phyloP scores from a whole-genome alignment of 2,329 filamentous ascomycete genomes.

The Sarocladium kiliense region DNA sequence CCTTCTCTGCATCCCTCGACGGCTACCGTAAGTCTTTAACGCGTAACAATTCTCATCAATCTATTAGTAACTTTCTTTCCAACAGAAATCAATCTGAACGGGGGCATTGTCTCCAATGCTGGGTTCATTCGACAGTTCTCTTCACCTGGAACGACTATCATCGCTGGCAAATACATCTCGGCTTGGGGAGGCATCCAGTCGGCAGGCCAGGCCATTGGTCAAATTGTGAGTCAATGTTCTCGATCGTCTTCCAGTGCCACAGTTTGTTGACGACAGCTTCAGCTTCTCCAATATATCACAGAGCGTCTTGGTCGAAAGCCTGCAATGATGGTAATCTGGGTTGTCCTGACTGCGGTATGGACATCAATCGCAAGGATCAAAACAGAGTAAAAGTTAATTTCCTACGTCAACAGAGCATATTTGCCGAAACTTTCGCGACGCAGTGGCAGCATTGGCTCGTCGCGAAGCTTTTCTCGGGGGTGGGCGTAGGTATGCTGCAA shows the following conservation, averaged over 20 bases:
- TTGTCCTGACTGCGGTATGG: slow-evolving; percentile 23
- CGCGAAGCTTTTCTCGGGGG: slow-evolving; percentile 23
- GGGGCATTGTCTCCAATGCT: slow-evolving; percentile 33
- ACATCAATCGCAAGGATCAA: no score
- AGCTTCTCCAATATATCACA: slow-evolving; percentile 28
- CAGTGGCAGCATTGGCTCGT: slow-evolving; percentile 34
- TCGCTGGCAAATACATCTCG: slow-evolving; percentile 28
- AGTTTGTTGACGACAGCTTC: no score
- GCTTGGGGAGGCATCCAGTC: slow-evolving; percentile 34
- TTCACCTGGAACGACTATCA: slow-evolving; percentile 22
- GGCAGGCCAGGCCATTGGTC: slow-evolving; percentile 31
- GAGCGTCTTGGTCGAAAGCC: slow-evolving; percentile 30
- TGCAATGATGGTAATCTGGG: slow-evolving; percentile 28
- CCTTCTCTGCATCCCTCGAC: slow-evolving; percentile 35
- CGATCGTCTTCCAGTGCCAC: no score
- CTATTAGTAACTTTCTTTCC: no score
- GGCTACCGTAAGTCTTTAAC: slow-evolving; percentile 26
- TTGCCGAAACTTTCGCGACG: slow-evolving; percentile 27
- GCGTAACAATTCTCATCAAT: no score
- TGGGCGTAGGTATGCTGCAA: slow-evolving; percentile 35
- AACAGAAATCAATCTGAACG: slow-evolving; percentile 26
- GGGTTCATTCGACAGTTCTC: slow-evolving; percentile 33
- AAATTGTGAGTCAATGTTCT: slow-evolving; percentile 22
- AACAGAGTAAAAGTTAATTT: no score
- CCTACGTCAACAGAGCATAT: slow-evolving; percentile 22